Evolutionary conservation across 345 rosid species (phyloP).

Genomic region (Syzygium oleosum): DNA sequence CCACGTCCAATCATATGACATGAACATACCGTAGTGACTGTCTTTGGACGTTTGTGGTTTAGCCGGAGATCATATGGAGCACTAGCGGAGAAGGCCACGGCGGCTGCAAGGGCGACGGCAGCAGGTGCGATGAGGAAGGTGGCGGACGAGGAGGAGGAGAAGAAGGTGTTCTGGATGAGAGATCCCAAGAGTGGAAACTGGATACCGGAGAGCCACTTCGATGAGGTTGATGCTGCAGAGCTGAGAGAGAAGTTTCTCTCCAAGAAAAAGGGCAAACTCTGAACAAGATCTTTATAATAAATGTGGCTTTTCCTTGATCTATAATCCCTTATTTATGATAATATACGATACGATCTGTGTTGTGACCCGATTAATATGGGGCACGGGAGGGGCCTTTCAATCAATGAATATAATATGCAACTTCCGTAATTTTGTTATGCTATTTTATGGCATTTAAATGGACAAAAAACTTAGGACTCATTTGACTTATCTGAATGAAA

Average conservation of each 20-base stretch:
- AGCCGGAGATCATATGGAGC: not conserved
- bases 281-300: not conserved
- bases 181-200: constrained; percentile 46
- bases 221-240: not conserved
- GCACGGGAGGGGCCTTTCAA: not conserved
- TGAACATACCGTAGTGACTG: not conserved
- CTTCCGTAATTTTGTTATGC: not conserved
- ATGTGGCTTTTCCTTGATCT: not conserved
- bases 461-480: not conserved
- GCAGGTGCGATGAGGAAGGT: not conserved
- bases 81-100: not conserved
- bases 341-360: not conserved
- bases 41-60: not conserved
- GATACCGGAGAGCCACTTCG: constrained; percentile 38
- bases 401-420: not conserved
- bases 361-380: not conserved
- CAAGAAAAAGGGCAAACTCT: not conserved
- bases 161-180: constrained; percentile 31
- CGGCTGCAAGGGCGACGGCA: not conserved
- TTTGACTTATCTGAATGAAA: not conserved
- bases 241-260: not conserved
- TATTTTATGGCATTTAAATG: not conserved
- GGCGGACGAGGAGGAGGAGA: not conserved
- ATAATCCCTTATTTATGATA: not conserved
- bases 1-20: not conserved